These are phyloP conservation scores for Curvularia hawaiiensis DNA, from an alignment of 2,329 filamentous ascomycete genomes.

Conservation along the genomic window DNA sequence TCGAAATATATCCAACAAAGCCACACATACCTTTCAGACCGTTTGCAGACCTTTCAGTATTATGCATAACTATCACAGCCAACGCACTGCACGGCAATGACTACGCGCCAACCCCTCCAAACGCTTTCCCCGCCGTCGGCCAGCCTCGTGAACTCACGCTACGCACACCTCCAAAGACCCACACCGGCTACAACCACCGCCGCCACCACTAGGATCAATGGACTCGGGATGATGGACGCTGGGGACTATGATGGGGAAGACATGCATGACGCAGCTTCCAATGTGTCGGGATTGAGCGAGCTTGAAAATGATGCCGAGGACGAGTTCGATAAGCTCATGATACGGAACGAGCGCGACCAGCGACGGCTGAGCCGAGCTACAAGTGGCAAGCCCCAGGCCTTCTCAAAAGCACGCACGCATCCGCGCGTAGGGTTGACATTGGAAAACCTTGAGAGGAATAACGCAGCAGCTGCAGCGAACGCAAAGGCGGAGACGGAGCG, in stretches of 20 bases:
- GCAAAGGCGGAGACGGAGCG: conserved; percentile 31
- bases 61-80: conserved; percentile 22
- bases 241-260: conserved; percentile 28
- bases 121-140: conserved; percentile 39
- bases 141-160: conserved; percentile 32
- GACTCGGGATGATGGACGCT: conserved; percentile 28
- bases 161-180: conserved; percentile 25
- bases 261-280: conserved; percentile 28
- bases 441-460: conserved; percentile 51
- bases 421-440: conserved; percentile 49
- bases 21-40: not conserved
- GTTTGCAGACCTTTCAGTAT: conserved; percentile 8
- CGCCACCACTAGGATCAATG: conserved; percentile 24
- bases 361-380: conserved; percentile 47
- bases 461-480: conserved; percentile 19
- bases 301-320: conserved; percentile 51
- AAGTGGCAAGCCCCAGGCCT: conserved; percentile 42
- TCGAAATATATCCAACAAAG: conserved; percentile 7
- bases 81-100: conserved; percentile 31
- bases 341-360: conserved; percentile 53
- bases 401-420: conserved; percentile 51
- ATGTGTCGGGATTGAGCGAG: conserved; percentile 43
- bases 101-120: conserved; percentile 42
- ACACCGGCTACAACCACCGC: conserved; percentile 13
- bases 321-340: conserved; percentile 53